Evolutionary conservation across 2,329 filamentous ascomycete species (phyloP).

Genomic region (Neonectria magnoliae): DNA sequence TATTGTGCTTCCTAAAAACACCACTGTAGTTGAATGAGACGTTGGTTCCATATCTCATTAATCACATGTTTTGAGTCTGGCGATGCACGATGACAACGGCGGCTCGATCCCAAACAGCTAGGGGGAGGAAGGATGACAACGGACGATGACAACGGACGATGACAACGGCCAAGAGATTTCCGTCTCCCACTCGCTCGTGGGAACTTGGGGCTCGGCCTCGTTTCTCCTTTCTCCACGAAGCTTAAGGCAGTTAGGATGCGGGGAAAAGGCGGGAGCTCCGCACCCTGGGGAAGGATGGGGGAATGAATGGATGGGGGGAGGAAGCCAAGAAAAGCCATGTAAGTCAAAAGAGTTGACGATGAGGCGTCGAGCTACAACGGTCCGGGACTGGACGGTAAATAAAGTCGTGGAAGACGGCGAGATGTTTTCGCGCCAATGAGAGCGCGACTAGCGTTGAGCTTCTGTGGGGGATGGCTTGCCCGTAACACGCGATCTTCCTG

Average conservation of each 20-base stretch:
- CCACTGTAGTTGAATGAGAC: too few relatives aligned
- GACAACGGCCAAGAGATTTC: constrained; percentile 12
- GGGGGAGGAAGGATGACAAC: too few relatives aligned
- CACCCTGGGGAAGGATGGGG: neutral
- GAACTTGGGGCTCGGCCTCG: constrained; percentile 14
- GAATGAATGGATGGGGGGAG: neutral
- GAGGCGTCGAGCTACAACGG: neutral
- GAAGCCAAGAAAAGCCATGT: neutral
- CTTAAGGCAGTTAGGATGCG: constrained; percentile 15
- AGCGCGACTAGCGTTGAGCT: neutral
- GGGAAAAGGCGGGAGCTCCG: constrained; percentile 21
- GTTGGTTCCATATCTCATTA: neutral
- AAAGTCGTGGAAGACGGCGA: neutral
- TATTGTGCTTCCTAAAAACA: neutral
- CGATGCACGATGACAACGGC: neutral
- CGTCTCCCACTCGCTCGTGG: neutral
- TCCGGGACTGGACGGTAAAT: neutral
- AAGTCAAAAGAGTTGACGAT: neutral
- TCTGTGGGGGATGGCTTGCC: neutral
- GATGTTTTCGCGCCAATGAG: constrained; percentile 17
- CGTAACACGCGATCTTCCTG: neutral
- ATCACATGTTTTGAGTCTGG: neutral
- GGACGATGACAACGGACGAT: neutral
- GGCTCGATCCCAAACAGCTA: too few relatives aligned
- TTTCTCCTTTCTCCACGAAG: constrained; percentile 22